A percentile compares a stretch with the other conserved stretches of the same genome.
Conservation (phyloP, 768 basidiomycete species). For the Auricularia cornea region DNA sequence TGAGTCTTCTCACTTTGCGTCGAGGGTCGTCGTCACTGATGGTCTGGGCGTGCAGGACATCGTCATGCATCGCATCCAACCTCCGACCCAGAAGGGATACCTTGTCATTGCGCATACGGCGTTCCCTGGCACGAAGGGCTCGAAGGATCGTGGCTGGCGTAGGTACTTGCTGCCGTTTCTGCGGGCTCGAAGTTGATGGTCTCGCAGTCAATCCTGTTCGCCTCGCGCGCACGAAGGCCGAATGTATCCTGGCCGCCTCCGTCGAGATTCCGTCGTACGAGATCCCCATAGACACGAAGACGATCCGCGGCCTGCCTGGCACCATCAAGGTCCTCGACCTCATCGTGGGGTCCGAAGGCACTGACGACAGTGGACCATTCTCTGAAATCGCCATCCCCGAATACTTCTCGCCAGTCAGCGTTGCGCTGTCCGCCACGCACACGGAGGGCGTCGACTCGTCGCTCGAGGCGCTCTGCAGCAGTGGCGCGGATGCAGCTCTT, state of each 20-base stretch:
- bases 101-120: constrained; percentile 88
- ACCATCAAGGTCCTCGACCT: constrained; percentile 55
- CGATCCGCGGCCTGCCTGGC: constrained; percentile 64
- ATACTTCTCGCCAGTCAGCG: constrained; percentile 88
- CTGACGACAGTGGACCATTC: constrained; percentile 60
- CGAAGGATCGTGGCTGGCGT: constrained; percentile 77
- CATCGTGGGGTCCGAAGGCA: constrained; percentile 49
- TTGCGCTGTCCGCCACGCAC: constrained; percentile 88
- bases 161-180: constrained; percentile 21
- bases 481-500: constrained; percentile 67
- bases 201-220: constrained; percentile 71
- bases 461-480: constrained; percentile 66
- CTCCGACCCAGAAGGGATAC: constrained; percentile 84
- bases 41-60: constrained; percentile 59
- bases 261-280: constrained; percentile 63
- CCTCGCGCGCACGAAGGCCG: constrained; percentile 68
- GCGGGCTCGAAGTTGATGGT: background rate
- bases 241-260: constrained; percentile 72
- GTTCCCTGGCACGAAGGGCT: constrained; percentile 57
- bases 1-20: constrained; percentile 31
- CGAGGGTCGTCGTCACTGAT: too few relatives aligned
- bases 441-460: constrained; percentile 61
- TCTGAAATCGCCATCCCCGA: constrained; percentile 80
- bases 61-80: constrained; percentile 85
- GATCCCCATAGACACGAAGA: constrained; percentile 36